phyloP scores from a whole-genome alignment of 371 early-diverging fungal genomes.

The Mucor racemosus region DNA sequence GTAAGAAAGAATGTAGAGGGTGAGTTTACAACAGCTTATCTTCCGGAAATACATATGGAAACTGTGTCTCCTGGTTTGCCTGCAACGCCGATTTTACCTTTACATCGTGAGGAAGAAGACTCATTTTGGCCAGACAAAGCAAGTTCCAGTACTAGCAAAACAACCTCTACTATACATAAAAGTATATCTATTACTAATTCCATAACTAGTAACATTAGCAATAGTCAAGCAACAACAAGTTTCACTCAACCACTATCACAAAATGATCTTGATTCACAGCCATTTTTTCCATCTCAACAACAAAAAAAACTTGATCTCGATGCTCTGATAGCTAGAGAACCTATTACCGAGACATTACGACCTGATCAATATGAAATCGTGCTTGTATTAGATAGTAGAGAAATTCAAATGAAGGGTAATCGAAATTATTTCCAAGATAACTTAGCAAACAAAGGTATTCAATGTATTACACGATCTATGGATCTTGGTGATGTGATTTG shows the following conservation, averaged over 20 bases:
- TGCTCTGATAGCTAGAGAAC: background rate
- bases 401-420: conserved; percentile 70
- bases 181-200: background rate
- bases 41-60: conserved; percentile 24
- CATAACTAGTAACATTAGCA: background rate
- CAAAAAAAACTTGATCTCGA: background rate
- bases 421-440: conserved; percentile 74
- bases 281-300: conserved; percentile 4
- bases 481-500: conserved; percentile 90
- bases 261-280: background rate
- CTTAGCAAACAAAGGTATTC: conserved; percentile 63
- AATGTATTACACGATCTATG: conserved; percentile 63
- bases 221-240: background rate
- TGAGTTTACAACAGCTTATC: conserved; percentile 23
- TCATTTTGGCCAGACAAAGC: conserved; percentile 25
- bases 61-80: conserved; percentile 40
- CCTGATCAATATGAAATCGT: conserved; percentile 75
- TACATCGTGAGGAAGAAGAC: conserved; percentile 26
- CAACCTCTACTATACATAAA: background rate
- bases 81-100: conserved; percentile 24
- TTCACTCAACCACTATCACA: no score
- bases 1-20: conserved; percentile 4
- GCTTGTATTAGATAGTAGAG: conserved; percentile 84
- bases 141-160: background rate
- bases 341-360: conserved; percentile 8